A percentile compares a stretch with the other conserved stretches of the same genome.
phyloP scores from a whole-genome alignment of 306 rosid genomes.

The Biancaea sappan region DNA sequence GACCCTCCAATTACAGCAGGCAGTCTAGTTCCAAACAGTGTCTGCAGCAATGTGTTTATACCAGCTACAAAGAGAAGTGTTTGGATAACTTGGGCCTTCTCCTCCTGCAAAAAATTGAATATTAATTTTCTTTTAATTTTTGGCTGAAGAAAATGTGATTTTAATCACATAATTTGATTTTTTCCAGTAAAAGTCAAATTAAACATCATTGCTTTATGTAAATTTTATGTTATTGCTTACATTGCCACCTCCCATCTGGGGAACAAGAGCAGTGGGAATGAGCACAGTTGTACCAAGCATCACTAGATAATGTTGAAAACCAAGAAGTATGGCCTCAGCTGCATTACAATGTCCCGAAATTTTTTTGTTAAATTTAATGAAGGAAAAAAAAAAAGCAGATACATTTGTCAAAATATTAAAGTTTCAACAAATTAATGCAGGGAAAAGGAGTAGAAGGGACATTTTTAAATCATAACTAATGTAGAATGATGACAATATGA shows the following conservation, averaged over 20 bases:
- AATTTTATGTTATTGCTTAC: slow-evolving; percentile 52
- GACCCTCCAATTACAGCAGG: slow-evolving; percentile 98
- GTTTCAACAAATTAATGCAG: slow-evolving; percentile 9
- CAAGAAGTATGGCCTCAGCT: slow-evolving; percentile 99
- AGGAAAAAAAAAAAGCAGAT: background rate
- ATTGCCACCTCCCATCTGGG: slow-evolving; percentile 99
- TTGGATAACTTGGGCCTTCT: slow-evolving; percentile 92
- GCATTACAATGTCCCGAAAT: slow-evolving; percentile 48
- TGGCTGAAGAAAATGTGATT: slow-evolving; percentile 7
- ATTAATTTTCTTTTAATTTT: background rate
- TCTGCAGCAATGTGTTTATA: slow-evolving; percentile 82
- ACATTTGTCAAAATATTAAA: background rate
- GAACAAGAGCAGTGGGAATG: slow-evolving; percentile 95
- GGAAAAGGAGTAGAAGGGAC: background rate
- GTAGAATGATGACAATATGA: slow-evolving; percentile 6
- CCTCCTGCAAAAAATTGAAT: slow-evolving; percentile 57
- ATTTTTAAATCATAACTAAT: slow-evolving; percentile 17
- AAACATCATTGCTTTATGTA: background rate
- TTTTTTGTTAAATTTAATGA: slow-evolving; percentile 21
- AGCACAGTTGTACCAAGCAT: slow-evolving; percentile 98
- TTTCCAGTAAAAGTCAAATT: background rate
- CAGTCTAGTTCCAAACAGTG: slow-evolving; percentile 79
- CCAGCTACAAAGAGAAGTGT: slow-evolving; percentile 97
- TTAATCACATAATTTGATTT: slow-evolving; percentile 3
- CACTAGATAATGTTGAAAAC: slow-evolving; percentile 97